Evolutionary conservation across 192 early-diverging fungal genomes (phyloP).

Genomic region (Umbelopsis sp.): DNA sequence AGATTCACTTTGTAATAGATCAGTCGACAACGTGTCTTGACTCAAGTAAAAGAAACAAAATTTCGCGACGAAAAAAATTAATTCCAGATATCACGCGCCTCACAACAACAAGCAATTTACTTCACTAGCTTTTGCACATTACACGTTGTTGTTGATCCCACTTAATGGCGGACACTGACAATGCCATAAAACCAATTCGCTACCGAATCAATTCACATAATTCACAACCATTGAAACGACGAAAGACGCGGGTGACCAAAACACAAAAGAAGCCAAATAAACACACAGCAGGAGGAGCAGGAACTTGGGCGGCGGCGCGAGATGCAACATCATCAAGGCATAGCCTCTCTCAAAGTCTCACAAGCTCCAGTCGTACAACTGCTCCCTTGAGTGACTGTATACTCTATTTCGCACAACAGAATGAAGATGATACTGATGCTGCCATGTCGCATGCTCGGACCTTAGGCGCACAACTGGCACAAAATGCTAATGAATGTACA

Average conservation of each 20-base stretch:
- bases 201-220: neutral
- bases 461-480: neutral
- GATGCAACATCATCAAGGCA: neutral
- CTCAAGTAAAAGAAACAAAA: no score
- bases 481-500: neutral
- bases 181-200: neutral
- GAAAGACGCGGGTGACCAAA: neutral
- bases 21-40: no score
- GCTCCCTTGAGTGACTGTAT: neutral
- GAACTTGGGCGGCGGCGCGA: neutral
- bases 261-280: neutral
- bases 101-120: no score
- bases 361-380: neutral
- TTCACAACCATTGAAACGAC: conserved; percentile 3
- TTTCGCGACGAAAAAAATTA: no score
- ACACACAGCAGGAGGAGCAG: neutral
- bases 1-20: no score
- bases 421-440: neutral
- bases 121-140: neutral
- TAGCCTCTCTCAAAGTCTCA: neutral
- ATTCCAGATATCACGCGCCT: no score
- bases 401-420: neutral
- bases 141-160: neutral
- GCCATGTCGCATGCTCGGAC: neutral
- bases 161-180: neutral